Evolutionary conservation across 2,329 filamentous ascomycete genomes (phyloP).

Genomic region (Laburnicola sp.): DNA sequence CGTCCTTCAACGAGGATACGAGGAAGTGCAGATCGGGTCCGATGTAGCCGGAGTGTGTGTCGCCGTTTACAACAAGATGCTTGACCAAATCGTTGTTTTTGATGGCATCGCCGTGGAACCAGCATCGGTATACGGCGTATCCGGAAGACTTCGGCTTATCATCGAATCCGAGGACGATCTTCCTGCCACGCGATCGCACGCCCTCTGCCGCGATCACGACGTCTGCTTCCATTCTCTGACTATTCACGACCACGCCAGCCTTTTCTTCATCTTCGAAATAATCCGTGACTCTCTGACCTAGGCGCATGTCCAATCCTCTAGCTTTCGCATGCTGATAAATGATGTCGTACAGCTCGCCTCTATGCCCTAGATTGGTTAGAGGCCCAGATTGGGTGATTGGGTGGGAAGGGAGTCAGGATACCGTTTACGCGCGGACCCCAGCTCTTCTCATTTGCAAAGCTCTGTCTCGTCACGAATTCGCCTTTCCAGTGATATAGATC

Average conservation of each 20-base stretch:
- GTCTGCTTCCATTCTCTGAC: slow-evolving; percentile 52
- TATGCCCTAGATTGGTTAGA: too few species aligned
- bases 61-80: slow-evolving; percentile 39
- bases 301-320: slow-evolving; percentile 58
- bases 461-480: slow-evolving; percentile 63
- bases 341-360: slow-evolving; percentile 62
- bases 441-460: slow-evolving; percentile 37
- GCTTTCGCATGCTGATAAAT: slow-evolving; percentile 60
- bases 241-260: slow-evolving; percentile 57
- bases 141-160: slow-evolving; percentile 58
- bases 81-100: slow-evolving; percentile 31
- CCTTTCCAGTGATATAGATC: slow-evolving; percentile 64
- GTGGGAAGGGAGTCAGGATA: too few species aligned
- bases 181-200: slow-evolving; percentile 56
- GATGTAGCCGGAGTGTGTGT: slow-evolving; percentile 39
- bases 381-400: too few species aligned
- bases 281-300: slow-evolving; percentile 55
- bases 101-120: slow-evolving; percentile 37
- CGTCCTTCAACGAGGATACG: slow-evolving; percentile 39
- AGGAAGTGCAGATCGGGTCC: slow-evolving; percentile 44
- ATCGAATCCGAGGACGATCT: slow-evolving; percentile 56
- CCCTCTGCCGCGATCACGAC: slow-evolving; percentile 58
- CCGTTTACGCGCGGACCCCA: slow-evolving; percentile 61
- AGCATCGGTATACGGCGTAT: slow-evolving; percentile 58
- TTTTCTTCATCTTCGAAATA: slow-evolving; percentile 59